phyloP scores from a whole-genome alignment of 495 filamentous ascomycete genomes.

The Hypoxylon lenormandii region DNA sequence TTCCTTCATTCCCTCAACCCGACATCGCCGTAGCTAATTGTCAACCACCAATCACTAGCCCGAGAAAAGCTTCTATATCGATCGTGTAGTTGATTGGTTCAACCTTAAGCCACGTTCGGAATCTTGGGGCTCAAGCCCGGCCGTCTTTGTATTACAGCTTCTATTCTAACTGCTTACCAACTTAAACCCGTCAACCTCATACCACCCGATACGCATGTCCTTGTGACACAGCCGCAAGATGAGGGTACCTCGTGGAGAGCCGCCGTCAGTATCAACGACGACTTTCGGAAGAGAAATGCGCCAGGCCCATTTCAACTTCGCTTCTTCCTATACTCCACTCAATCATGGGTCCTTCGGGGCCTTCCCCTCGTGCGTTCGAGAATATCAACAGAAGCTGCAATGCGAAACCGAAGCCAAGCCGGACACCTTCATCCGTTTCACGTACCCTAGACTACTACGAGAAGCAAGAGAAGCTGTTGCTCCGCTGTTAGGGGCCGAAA shows the following conservation, averaged over 20 bases:
- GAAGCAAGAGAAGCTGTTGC: constrained; percentile 72
- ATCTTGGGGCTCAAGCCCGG: not conserved
- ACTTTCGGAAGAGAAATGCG: constrained; percentile 56
- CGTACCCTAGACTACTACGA: constrained; percentile 67
- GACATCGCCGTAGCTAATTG: not conserved
- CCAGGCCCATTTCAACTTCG: constrained; percentile 54
- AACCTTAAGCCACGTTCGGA: not conserved
- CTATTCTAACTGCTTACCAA: not conserved
- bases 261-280: constrained; percentile 4
- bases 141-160: not conserved
- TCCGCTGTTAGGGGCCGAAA: constrained; percentile 68
- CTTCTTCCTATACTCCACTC: constrained; percentile 51
- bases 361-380: constrained; percentile 50
- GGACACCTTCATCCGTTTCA: constrained; percentile 64
- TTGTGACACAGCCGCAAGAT: constrained; percentile 7
- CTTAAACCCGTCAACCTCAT: not conserved
- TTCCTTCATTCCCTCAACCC: not conserved
- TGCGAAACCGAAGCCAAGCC: constrained; percentile 51
- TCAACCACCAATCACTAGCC: not conserved
- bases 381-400: constrained; percentile 48
- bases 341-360: constrained; percentile 60
- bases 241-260: constrained; percentile 21
- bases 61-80: constrained; percentile 1
- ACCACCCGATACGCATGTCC: no score
- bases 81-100: not conserved